Base-by-base conservation (phyloP, 257 asterid species). In the Coffea eugenioides region DNA sequence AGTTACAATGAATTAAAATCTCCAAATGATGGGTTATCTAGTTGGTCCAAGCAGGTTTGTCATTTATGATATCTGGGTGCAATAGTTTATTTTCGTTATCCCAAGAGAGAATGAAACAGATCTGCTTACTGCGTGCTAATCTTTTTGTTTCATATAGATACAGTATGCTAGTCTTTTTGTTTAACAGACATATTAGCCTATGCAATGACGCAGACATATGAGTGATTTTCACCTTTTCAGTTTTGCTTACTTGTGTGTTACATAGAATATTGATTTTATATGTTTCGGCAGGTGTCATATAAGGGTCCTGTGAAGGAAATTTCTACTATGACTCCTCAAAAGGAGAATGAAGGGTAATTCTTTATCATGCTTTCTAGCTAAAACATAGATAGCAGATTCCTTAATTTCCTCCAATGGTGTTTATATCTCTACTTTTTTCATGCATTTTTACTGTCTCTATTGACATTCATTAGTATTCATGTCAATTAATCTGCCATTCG, bases 41-140 rank as follows among this genome's bases (percentile, higher is more conserved):
- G 80, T 75, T 16, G 86, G 74, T 76, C 78, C 34, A 83, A 89
- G 73, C 87, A 87, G 88, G 97, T 91, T 73, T 54, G 89, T 78
- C 59, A 49, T 18, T 81, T 48, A 11, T 74, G 12, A 73, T 56
- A 61, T 20, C 27, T 16, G 73, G 54, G 54, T 65, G 23, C 71
- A 69, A 56, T 77, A 41, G 57, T 56, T 67, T 11, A 25, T 46
- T 23, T 65, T 77, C 1, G 64, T 48, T 71, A 56, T 46, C 51
- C n/a, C 46, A 15, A n/a, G 46, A 69, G 54, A 69, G 51, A 23
- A 43, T 6, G 56, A 61, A 31, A 77, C 20, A 56, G 48, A 46
- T 39, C 36, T 46, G n/a, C 15, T 73, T 46, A 23, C 73, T 79
- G 34, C 52, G 12, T 45, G 39, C 72, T 31, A 46, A 46, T 73